Evolutionary conservation across 2,329 filamentous ascomycete genomes (phyloP), one percentile per base, ranked within the genome.

Genomic region (Dothideomycetidae sp.): DNA sequence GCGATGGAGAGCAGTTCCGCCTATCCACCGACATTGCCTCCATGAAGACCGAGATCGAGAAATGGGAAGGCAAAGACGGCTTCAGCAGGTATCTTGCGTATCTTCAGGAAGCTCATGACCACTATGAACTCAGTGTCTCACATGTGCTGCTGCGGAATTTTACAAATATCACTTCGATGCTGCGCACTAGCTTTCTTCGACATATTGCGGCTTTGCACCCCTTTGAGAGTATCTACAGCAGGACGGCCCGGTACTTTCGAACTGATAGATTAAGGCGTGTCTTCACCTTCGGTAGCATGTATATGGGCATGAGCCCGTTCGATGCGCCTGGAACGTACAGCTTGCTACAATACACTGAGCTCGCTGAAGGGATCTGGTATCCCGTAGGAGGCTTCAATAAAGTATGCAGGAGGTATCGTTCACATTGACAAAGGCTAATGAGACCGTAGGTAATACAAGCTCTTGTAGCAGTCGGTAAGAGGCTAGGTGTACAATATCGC

Each of bases 211-310:
- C 61, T 9, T 53, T 84, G 39, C 79, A 82, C 59, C 78, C 77
- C 0, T 75, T 83, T 44, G 74, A 82, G 53, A 77, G 68, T 47
- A 78, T 82, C 11, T 84, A 76, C 61, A 62, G 63, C 5, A 60
- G 80, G 17, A 73, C 77, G 3, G 63, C 69, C 16, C 67, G 66
- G 43, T 83, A 83, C 49, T 84, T 84, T 54, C 68, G 64, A 63
- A 77, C 75, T 0, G 78, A 83, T 50, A 62, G 78, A 40, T 51
- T 84, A 48, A 63, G 79, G 42, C 60, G 78, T 16, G 78, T 79
- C 0, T 84, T 84, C 46, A 83, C 79, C 0, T 84, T 84, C 55
- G 78, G 73, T 14, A 82, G 75, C 48, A 85, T 84, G 79, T 84
- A 85, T 50, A 79, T 84, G 74, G 80, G 80, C 0, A 84, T 84